Evolutionary conservation across 2,329 filamentous ascomycete genomes (phyloP).

Genomic region (Fusarium sp.): DNA sequence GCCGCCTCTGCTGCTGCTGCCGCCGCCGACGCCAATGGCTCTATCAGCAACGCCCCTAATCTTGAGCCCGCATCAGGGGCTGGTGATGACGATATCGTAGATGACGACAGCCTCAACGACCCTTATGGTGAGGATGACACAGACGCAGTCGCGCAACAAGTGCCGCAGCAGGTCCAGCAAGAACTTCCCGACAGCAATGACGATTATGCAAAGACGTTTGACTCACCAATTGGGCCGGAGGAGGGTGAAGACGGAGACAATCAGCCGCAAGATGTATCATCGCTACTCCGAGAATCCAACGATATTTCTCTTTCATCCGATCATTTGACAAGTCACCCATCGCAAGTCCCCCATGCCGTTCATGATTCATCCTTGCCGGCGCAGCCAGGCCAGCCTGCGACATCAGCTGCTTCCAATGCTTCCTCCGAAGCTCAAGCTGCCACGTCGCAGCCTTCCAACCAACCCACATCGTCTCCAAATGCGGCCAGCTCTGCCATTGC

Average conservation of each 20-base stretch:
- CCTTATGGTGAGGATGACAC: slow-evolving; percentile 60
- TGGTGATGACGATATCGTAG: slow-evolving; percentile 57
- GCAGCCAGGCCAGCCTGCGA: slow-evolving; percentile 43
- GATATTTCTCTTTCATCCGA: slow-evolving; percentile 58
- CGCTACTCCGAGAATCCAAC: slow-evolving; percentile 59
- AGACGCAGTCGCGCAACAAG: slow-evolving; percentile 46
- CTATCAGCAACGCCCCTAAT: slow-evolving; percentile 49
- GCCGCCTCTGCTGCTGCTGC: slow-evolving; percentile 51
- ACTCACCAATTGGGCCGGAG: slow-evolving; percentile 60
- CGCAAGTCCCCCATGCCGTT: slow-evolving; percentile 51
- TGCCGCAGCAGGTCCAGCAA: slow-evolving; percentile 49
- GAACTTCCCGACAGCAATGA: slow-evolving; percentile 57
- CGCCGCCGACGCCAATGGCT: slow-evolving; percentile 48
- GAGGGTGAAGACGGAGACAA: slow-evolving; percentile 55
- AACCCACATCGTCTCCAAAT: slow-evolving; percentile 47
- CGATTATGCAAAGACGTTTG: slow-evolving; percentile 66
- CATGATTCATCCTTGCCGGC: slow-evolving; percentile 51
- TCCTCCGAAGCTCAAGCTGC: slow-evolving; percentile 48
- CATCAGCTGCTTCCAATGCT: slow-evolving; percentile 47
- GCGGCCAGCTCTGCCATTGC: slow-evolving; percentile 50
- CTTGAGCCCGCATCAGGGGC: slow-evolving; percentile 53
- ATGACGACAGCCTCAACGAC: slow-evolving; percentile 64
- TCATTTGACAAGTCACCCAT: slow-evolving; percentile 53
- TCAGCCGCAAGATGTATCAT: slow-evolving; percentile 60
- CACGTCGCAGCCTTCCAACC: slow-evolving; percentile 45